Conservation (phyloP, 495 filamentous ascomycete species). For the Aspergillus coremiiformis region DNA sequence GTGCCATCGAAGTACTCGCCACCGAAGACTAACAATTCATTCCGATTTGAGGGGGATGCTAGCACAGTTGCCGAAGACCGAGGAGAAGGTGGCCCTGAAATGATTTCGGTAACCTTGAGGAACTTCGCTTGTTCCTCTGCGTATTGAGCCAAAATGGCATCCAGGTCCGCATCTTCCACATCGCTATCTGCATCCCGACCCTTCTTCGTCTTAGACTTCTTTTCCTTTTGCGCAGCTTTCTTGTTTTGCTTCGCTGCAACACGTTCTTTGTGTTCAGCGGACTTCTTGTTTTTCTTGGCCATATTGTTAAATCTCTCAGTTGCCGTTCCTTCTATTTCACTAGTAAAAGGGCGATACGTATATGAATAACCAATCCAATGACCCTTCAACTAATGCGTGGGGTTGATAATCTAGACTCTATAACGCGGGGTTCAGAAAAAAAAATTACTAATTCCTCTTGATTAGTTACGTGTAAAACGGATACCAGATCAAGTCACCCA, state of each 20-base stretch:
- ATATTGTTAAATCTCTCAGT: conserved; percentile 16
- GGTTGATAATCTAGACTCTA: not conserved
- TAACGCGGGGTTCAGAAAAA: conserved; percentile 3
- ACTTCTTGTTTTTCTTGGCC: conserved; percentile 50
- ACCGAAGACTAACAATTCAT: conserved; percentile 87
- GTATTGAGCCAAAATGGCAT: conserved; percentile 93
- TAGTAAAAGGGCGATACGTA: not conserved
- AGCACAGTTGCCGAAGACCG: conserved; percentile 73
- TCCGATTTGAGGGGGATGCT: conserved; percentile 73
- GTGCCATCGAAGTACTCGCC: conserved; percentile 67
- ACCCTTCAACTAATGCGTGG: not conserved
- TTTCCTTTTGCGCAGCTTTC: conserved; percentile 69
- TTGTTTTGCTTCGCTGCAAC: conserved; percentile 47
- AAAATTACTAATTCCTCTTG: not conserved
- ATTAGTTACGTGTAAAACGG: conserved; percentile 1
- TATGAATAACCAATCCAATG: not conserved
- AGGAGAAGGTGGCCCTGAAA: conserved; percentile 66
- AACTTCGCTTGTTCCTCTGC: conserved; percentile 77
- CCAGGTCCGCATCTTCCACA: conserved; percentile 87
- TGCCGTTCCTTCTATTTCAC: not conserved
- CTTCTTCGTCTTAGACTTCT: conserved; percentile 53
- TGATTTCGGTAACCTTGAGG: conserved; percentile 81
- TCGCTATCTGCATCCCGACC: conserved; percentile 63
- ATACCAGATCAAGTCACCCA: not conserved
- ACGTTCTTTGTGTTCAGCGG: conserved; percentile 49